Conservation (phyloP, 768 basidiomycete species). For the Tulasnella sp. region DNA sequence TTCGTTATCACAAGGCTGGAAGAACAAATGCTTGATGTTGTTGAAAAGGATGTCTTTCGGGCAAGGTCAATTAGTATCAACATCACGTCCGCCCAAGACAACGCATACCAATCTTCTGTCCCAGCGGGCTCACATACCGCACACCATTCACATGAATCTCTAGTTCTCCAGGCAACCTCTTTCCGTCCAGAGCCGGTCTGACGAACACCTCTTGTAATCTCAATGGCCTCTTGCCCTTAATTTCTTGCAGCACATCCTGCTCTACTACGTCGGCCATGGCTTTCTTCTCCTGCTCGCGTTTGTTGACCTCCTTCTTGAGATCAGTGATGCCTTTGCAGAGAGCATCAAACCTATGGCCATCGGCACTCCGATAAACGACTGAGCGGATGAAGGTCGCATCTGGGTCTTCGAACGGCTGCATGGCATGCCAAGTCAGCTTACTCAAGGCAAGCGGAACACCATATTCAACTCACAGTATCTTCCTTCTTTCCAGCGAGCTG, state of each 20-base stretch:
- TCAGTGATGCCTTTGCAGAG: slow-evolving; percentile 88
- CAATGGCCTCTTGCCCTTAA: slow-evolving; percentile 62
- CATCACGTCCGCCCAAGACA: not conserved
- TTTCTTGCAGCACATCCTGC: slow-evolving; percentile 77
- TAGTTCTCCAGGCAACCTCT: slow-evolving; percentile 90
- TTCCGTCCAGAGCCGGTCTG: slow-evolving; percentile 87
- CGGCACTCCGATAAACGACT: slow-evolving; percentile 82
- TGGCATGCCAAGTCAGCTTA: not conserved
- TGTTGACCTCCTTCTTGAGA: slow-evolving; percentile 91
- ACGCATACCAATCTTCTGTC: slow-evolving; percentile 76
- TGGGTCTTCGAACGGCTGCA: slow-evolving; percentile 91
- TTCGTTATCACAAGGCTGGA: slow-evolving; percentile 97
- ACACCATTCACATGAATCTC: slow-evolving; percentile 98
- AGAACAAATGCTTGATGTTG: slow-evolving; percentile 97
- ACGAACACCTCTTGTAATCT: slow-evolving; percentile 88
- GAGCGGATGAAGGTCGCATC: slow-evolving; percentile 94
- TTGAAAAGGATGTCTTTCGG: slow-evolving; percentile 75
- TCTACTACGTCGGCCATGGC: slow-evolving; percentile 97
- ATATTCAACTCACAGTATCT: slow-evolving; percentile 54
- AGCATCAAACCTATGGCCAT: slow-evolving; percentile 76
- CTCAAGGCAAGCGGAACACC: not conserved
- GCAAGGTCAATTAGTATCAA: slow-evolving; percentile 1
- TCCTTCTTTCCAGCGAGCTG: slow-evolving; percentile 97
- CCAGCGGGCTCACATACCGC: slow-evolving; percentile 75
- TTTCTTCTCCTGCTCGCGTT: slow-evolving; percentile 93